These are phyloP conservation scores for Metschnikowia hibisci DNA, from an alignment of 805 yeast genomes.

Conservation along the genomic window DNA sequence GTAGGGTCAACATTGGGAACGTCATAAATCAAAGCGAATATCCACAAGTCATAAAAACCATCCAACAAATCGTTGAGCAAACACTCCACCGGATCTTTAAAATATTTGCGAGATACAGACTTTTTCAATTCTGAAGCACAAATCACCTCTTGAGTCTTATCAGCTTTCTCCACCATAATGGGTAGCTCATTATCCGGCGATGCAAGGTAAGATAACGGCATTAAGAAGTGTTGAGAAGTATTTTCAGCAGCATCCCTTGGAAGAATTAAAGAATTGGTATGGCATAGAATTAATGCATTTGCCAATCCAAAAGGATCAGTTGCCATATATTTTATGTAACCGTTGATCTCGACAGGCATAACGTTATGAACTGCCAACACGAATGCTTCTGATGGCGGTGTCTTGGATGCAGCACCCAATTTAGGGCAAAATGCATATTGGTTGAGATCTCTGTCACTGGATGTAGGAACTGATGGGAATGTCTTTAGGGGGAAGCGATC, in stretches of 20 bases:
- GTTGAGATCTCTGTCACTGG: not conserved
- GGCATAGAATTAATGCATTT: slow-evolving; percentile 43
- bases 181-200: slow-evolving; percentile 52
- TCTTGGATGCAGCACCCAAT: not conserved
- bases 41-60: slow-evolving; percentile 16
- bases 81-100: slow-evolving; percentile 5
- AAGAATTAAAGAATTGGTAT: slow-evolving; percentile 40
- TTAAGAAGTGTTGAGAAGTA: slow-evolving; percentile 29
- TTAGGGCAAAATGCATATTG: not conserved
- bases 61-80: slow-evolving; percentile 12
- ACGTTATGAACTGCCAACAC: slow-evolving; percentile 54
- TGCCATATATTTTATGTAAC: slow-evolving; percentile 34
- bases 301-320: slow-evolving; percentile 58
- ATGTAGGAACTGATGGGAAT: slow-evolving; percentile 20
- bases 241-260: slow-evolving; percentile 27
- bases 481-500: slow-evolving; percentile 48
- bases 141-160: slow-evolving; percentile 1
- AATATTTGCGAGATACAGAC: slow-evolving; percentile 1
- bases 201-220: slow-evolving; percentile 47
- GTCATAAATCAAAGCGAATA: slow-evolving; percentile 12
- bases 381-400: slow-evolving; percentile 25
- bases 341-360: slow-evolving; percentile 16
- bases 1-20: slow-evolving; percentile 3
- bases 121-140: not conserved
- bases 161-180: slow-evolving; percentile 48